phyloP scores from a whole-genome alignment of 2,329 filamentous ascomycete genomes.

The Aureobasidium sp. region DNA sequence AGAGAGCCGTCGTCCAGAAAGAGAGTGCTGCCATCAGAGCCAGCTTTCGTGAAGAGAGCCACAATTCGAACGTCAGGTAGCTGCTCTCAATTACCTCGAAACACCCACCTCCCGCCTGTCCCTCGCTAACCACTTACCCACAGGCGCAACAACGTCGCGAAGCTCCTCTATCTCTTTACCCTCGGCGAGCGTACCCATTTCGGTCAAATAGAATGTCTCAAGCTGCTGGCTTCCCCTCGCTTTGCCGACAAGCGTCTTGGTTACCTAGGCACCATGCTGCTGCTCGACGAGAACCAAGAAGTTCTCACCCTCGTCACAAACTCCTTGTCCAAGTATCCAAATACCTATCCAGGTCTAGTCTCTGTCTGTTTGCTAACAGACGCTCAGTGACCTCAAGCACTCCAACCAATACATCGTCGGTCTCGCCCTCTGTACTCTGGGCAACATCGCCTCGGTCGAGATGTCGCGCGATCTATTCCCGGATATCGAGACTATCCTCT shows the following conservation, averaged over 20 bases:
- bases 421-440: conserved; percentile 88
- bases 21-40: conserved; percentile 96
- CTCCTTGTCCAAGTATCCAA: conserved; percentile 82
- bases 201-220: conserved; percentile 98
- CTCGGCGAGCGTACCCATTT: conserved; percentile 96
- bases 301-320: conserved; percentile 96
- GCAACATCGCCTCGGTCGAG: conserved; percentile 95
- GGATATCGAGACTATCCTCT: conserved; percentile 86
- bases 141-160: conserved; percentile 98
- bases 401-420: conserved; percentile 98
- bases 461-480: conserved; percentile 97
- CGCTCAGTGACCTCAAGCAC: conserved; percentile 78
- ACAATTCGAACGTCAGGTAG: conserved; percentile 84
- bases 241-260: conserved; percentile 97
- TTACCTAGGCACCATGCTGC: conserved; percentile 89
- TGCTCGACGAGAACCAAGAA: conserved; percentile 97
- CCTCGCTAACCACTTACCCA: neutral
- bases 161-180: conserved; percentile 96
- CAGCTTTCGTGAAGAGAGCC: conserved; percentile 95
- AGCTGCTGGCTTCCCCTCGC: conserved; percentile 89
- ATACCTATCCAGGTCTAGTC: neutral
- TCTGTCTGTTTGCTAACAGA: conserved; percentile 17
- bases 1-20: conserved; percentile 96
- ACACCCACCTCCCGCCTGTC: conserved; percentile 10
- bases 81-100: conserved; percentile 21